Evolutionary conservation across 306 rosid species (phyloP).

Genomic region (Cotoneaster glaucophyllus): DNA sequence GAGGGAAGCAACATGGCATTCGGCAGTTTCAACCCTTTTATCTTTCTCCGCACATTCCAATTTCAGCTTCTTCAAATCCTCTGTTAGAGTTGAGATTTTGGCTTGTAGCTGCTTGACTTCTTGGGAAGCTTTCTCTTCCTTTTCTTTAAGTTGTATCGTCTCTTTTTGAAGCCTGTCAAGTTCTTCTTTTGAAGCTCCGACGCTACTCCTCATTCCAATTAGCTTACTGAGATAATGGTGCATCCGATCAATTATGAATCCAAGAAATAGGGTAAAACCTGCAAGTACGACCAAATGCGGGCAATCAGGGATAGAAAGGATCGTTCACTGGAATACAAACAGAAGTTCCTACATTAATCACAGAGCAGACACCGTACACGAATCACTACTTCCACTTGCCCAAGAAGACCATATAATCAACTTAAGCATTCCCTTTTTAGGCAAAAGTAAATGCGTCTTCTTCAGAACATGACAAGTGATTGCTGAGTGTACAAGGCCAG

Average conservation of each 20-base stretch:
- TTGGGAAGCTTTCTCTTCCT: constrained; percentile 51
- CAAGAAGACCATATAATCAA: neutral
- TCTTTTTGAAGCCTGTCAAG: constrained; percentile 54
- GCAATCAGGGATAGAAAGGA: neutral
- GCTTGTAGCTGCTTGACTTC: constrained; percentile 51
- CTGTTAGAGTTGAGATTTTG: constrained; percentile 32
- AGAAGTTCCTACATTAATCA: neutral
- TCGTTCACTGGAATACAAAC: neutral
- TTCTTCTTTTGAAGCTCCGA: constrained; percentile 57
- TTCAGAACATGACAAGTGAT: neutral
- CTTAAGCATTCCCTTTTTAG: neutral
- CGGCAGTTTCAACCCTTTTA: constrained; percentile 57
- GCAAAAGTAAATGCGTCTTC: neutral
- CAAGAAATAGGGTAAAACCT: constrained; percentile 79
- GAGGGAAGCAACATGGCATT: constrained; percentile 63
- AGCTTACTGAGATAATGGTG: constrained; percentile 69
- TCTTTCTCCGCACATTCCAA: constrained; percentile 56
- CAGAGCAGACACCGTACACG: neutral
- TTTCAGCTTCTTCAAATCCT: constrained; percentile 57
- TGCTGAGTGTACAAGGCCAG: neutral
- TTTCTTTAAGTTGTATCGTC: constrained; percentile 35
- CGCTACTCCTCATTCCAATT: constrained; percentile 33
- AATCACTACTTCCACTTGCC: neutral
- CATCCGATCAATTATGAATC: constrained; percentile 62
- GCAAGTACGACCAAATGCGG: constrained; percentile 11